Percentiles rank a stretch among this genome's conserved stretches.
Conservation (phyloP, 2,329 filamentous ascomycete genomes). For the Saccharata proteae region DNA sequence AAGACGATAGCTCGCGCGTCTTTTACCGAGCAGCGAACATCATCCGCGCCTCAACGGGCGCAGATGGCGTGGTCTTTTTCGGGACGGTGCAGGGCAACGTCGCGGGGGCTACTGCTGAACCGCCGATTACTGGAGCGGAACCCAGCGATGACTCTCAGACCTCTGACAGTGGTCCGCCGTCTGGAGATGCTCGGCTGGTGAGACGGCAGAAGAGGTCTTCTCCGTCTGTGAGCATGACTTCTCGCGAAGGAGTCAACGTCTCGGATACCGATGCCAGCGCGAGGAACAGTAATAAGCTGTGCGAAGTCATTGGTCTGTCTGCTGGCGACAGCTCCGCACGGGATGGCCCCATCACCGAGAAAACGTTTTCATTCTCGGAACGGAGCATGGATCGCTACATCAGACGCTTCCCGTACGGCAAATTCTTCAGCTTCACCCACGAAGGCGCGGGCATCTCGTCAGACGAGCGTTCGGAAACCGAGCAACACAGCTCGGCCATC, state of each 20-base stretch:
- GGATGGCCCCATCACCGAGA: conserved; percentile 13
- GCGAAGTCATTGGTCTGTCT: conserved; percentile 7
- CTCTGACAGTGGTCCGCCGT: conserved; percentile 16
- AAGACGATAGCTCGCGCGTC: conserved; percentile 13
- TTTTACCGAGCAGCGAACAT: conserved; percentile 18
- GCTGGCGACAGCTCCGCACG: conserved; percentile 8
- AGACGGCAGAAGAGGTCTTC: conserved; percentile 2
- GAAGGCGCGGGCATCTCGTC: conserved; percentile 18
- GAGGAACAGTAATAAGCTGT: conserved; percentile 3
- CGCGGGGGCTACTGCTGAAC: conserved; percentile 13
- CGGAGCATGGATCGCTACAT: conserved; percentile 23
- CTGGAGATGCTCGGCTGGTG: conserved; percentile 1
- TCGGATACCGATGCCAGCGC: conserved; percentile 3
- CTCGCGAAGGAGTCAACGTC: conserved; percentile 1
- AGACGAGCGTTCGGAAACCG: conserved; percentile 12
- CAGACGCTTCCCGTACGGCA: conserved; percentile 20
- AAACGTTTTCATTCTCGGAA: conserved; percentile 21
- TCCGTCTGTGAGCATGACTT: conserved; percentile 12
- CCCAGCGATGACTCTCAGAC: conserved; percentile 20
- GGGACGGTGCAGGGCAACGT: conserved; percentile 15
- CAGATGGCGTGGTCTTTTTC: conserved; percentile 23
- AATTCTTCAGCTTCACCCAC: conserved; percentile 24
- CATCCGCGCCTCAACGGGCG: conserved; percentile 19
- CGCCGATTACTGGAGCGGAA: conserved; percentile 15
- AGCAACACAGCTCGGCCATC: not conserved